These are phyloP conservation scores for Rhodamnia argentea DNA, from an alignment of 345 rosid species.

Conservation along the genomic window DNA sequence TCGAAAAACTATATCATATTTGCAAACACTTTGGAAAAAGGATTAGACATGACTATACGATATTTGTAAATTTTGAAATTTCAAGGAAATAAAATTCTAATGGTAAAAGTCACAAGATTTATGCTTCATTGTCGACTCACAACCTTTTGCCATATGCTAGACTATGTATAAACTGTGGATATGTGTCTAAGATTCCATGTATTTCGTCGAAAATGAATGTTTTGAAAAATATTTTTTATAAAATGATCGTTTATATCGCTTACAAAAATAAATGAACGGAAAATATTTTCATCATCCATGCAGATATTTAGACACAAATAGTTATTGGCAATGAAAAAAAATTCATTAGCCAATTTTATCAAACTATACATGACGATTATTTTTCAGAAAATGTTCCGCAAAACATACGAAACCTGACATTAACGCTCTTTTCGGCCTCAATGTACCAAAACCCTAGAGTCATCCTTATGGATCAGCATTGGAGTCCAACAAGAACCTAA, in stretches of 20 bases:
- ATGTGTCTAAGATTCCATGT: too few species aligned
- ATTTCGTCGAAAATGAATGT: too few species aligned
- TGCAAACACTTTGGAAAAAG: background rate
- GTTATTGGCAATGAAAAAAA: too few species aligned
- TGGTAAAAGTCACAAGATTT: background rate
- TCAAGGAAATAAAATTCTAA: too few species aligned
- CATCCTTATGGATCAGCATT: background rate
- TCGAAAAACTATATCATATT: background rate
- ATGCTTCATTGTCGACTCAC: background rate
- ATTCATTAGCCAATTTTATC: too few species aligned
- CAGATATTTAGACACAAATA: too few species aligned
- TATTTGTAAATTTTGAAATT: background rate
- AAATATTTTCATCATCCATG: too few species aligned
- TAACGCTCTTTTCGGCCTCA: background rate
- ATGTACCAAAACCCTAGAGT: background rate
- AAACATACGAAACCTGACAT: too few species aligned
- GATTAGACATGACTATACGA: background rate
- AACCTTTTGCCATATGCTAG: background rate
- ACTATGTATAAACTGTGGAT: background rate
- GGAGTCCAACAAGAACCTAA: slow-evolving; percentile 5
- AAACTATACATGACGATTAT: too few species aligned
- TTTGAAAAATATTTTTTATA: too few species aligned
- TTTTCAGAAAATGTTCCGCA: rapidly evolving
- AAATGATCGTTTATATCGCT: too few species aligned
- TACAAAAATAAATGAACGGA: too few species aligned